Evolutionary conservation across 139 green algal genomes (phyloP).

Genomic region (Zygnema cylindricum): DNA sequence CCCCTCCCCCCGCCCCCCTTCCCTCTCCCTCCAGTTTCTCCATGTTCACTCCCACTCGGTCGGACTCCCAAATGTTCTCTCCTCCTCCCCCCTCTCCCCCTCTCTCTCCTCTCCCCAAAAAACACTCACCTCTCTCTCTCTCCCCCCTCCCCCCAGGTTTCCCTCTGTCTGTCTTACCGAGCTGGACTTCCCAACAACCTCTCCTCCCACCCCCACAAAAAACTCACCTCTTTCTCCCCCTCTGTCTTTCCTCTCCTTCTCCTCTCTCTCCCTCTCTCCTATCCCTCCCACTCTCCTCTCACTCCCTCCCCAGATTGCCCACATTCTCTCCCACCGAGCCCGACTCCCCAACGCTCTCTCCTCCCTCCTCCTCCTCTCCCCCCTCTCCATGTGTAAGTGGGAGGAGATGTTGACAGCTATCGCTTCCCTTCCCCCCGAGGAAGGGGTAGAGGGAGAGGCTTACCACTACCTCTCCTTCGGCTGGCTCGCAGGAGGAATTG

Average conservation of each 20-base stretch:
- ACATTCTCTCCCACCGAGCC: slow-evolving; percentile 63
- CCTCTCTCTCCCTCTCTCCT: neutral
- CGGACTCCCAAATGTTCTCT: neutral
- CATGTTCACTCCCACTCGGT: neutral
- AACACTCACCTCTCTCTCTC: neutral
- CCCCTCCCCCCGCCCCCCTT: no score
- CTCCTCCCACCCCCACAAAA: neutral
- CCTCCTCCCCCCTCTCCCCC: neutral
- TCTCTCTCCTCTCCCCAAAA: no score
- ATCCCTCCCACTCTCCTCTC: no score
- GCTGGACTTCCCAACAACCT: no score
- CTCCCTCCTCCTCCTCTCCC: slow-evolving; percentile 42
- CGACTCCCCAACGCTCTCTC: slow-evolving; percentile 56
- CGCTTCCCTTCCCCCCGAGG: slow-evolving; percentile 18
- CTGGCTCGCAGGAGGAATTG: slow-evolving; percentile 61
- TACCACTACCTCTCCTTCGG: slow-evolving; percentile 64
- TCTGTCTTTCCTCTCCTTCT: neutral
- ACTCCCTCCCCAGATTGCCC: no score
- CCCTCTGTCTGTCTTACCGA: neutral
- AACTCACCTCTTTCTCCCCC: no score
- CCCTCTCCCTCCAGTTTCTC: no score
- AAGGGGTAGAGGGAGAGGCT: slow-evolving; percentile 24
- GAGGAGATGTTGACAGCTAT: slow-evolving; percentile 51
- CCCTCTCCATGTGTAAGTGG: slow-evolving; percentile 57
- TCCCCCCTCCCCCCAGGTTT: neutral